These are phyloP conservation scores for Cucurbita pepo DNA, from an alignment of 306 rosid genomes.

Conservation along the genomic window DNA sequence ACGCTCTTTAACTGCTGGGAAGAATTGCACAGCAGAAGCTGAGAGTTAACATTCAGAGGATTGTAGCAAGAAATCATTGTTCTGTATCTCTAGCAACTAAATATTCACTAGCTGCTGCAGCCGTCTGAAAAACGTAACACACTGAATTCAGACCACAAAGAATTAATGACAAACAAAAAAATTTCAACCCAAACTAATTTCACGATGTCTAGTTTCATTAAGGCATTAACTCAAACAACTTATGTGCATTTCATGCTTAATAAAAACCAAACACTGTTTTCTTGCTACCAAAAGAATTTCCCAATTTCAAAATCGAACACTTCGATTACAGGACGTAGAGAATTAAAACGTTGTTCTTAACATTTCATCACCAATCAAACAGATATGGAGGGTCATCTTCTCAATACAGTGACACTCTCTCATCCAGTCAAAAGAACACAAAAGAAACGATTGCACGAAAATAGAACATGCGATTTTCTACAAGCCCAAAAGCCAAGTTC, in stretches of 20 bases:
- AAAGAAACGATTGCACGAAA: not conserved
- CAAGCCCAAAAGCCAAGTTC: not conserved
- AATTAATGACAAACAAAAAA: not conserved
- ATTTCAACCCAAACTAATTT: not conserved
- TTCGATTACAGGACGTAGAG: not conserved
- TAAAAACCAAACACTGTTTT: not conserved
- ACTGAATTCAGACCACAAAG: not conserved
- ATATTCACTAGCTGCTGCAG: not conserved
- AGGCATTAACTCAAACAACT: not conserved
- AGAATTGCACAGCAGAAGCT: conserved; percentile 19
- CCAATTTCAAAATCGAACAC: not conserved
- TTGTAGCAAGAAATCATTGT: conserved; percentile 27
- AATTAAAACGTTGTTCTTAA: not conserved
- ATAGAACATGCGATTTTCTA: not conserved
- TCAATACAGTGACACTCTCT: not conserved
- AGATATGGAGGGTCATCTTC: not conserved
- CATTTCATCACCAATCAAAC: not conserved
- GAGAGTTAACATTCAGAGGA: conserved; percentile 30
- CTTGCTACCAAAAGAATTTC: not conserved
- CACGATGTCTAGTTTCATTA: not conserved
- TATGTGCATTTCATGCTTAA: not conserved
- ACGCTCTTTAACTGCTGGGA: conserved; percentile 27
- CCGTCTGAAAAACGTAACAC: not conserved
- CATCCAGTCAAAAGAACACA: not conserved
- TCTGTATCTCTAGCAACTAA: conserved; percentile 13